A percentile compares a stretch with the other conserved stretches of the same genome.
Conservation (phyloP, 148 eudicot genomes). For the Pharnaceum exiguum region DNA sequence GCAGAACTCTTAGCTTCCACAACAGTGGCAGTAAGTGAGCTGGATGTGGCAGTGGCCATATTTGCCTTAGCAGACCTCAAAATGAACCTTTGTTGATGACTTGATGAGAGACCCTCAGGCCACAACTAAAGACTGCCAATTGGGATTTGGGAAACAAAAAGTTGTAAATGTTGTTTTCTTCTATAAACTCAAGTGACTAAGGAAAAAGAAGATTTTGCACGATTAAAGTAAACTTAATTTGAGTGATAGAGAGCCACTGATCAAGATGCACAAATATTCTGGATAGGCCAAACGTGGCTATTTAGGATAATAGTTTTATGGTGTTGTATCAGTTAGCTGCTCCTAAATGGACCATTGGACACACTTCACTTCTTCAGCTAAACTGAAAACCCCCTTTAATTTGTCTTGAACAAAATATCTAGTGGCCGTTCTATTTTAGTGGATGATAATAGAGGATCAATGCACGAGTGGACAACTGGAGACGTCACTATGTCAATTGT, state of each 20-base stretch:
- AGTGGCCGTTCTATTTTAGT: neutral
- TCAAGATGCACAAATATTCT: slow-evolving; percentile 16
- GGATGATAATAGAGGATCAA: neutral
- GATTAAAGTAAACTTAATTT: too few relatives aligned
- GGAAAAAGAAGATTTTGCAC: neutral
- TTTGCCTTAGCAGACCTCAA: neutral
- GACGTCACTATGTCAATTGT: too few relatives aligned
- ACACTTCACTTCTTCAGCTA: neutral
- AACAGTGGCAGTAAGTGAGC: slow-evolving; percentile 46
- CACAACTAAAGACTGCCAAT: slow-evolving; percentile 5
- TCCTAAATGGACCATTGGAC: neutral
- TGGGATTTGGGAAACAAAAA: neutral
- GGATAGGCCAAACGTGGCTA: slow-evolving; percentile 41
- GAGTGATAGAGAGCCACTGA: slow-evolving; percentile 21
- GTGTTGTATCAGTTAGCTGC: slow-evolving; percentile 16
- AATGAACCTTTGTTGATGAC: neutral
- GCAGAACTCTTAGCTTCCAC: slow-evolving; percentile 38
- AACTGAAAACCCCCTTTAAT: too few relatives aligned
- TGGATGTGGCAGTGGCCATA: slow-evolving; percentile 55
- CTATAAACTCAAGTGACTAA: slow-evolving; percentile 3
- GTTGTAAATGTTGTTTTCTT: slow-evolving; percentile 5
- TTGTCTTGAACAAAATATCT: neutral
- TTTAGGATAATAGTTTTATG: slow-evolving; percentile 36
- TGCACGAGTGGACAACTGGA: too few relatives aligned
- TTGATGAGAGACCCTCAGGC: neutral